These are phyloP conservation scores for Rubus idaeus DNA, from an alignment of 306 rosid genomes.

Conservation along the genomic window DNA sequence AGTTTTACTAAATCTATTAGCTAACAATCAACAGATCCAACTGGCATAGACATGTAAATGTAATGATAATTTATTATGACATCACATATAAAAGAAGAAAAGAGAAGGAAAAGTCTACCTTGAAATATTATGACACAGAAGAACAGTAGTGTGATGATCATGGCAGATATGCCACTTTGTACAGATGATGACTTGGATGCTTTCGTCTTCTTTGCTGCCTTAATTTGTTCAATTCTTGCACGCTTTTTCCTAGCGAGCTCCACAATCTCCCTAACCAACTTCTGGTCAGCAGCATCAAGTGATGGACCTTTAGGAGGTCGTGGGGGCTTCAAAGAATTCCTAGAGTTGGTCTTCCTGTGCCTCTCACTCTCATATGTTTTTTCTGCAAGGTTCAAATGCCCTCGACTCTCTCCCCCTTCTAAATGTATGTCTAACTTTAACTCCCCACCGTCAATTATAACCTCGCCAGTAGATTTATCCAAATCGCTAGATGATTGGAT, in stretches of 20 bases:
- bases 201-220: slow-evolving; percentile 53
- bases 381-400: slow-evolving; percentile 13
- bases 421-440: slow-evolving; percentile 34
- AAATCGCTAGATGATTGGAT: slow-evolving; percentile 36
- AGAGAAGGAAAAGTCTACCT: slow-evolving; percentile 38
- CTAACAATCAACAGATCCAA: neutral
- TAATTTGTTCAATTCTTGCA: slow-evolving; percentile 53
- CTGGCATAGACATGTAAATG: neutral
- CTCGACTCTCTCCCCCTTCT: slow-evolving; percentile 27
- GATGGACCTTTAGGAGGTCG: slow-evolving; percentile 72
- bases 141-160: slow-evolving; percentile 60
- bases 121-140: slow-evolving; percentile 52
- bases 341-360: slow-evolving; percentile 32
- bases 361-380: slow-evolving; percentile 26
- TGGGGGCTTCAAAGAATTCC: slow-evolving; percentile 68
- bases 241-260: slow-evolving; percentile 69
- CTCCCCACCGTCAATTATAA: slow-evolving; percentile 29
- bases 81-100: slow-evolving; percentile 7
- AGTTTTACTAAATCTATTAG: neutral
- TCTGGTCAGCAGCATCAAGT: slow-evolving; percentile 63
- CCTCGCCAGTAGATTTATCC: slow-evolving; percentile 31
- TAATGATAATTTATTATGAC: neutral
- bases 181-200: slow-evolving; percentile 46
- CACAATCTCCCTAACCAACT: slow-evolving; percentile 55
- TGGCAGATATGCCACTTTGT: slow-evolving; percentile 47